phyloP scores from a whole-genome alignment of 2,329 filamentous ascomycete genomes.

The Neonectria magnoliae region DNA sequence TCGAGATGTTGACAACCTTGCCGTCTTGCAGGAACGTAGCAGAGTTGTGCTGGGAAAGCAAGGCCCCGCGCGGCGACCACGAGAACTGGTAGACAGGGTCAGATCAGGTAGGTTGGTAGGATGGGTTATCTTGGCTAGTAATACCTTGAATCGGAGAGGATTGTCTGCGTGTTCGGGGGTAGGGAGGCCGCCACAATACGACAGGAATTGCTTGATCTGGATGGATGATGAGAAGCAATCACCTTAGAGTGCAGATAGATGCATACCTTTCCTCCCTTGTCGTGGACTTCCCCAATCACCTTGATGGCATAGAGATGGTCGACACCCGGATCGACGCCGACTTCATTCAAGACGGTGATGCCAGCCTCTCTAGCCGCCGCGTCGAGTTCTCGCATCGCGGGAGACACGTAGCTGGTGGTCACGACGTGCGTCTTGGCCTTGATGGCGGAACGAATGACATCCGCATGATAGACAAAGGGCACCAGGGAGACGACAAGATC shows the following conservation, averaged over 20 bases:
- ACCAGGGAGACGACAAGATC: slow-evolving; percentile 41
- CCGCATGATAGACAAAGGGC: slow-evolving; percentile 37
- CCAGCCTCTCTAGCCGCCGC: slow-evolving; percentile 70
- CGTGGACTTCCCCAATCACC: slow-evolving; percentile 73
- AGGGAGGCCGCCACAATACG: slow-evolving; percentile 72
- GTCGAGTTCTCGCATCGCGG: slow-evolving; percentile 74
- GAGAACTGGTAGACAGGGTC: slow-evolving; percentile 62
- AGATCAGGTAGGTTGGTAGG: background rate
- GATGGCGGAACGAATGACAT: slow-evolving; percentile 75
- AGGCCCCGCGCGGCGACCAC: slow-evolving; percentile 71
- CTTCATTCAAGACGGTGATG: slow-evolving; percentile 80
- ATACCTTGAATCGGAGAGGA: slow-evolving; percentile 19
- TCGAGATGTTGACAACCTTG: slow-evolving; percentile 55
- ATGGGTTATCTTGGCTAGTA: background rate
- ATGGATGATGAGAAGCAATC: background rate
- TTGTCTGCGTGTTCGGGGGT: slow-evolving; percentile 67
- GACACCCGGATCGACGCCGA: slow-evolving; percentile 68
- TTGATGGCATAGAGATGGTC: slow-evolving; percentile 71
- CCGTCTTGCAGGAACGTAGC: slow-evolving; percentile 73
- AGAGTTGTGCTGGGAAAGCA: slow-evolving; percentile 73
- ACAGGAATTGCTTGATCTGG: slow-evolving; percentile 68
- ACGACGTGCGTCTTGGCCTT: slow-evolving; percentile 76
- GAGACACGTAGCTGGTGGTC: slow-evolving; percentile 79
- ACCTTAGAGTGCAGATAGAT: background rate
- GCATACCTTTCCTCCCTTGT: slow-evolving; percentile 67